Evolutionary conservation across 805 yeast species (phyloP).

Genomic region (Starmerella apicola): DNA sequence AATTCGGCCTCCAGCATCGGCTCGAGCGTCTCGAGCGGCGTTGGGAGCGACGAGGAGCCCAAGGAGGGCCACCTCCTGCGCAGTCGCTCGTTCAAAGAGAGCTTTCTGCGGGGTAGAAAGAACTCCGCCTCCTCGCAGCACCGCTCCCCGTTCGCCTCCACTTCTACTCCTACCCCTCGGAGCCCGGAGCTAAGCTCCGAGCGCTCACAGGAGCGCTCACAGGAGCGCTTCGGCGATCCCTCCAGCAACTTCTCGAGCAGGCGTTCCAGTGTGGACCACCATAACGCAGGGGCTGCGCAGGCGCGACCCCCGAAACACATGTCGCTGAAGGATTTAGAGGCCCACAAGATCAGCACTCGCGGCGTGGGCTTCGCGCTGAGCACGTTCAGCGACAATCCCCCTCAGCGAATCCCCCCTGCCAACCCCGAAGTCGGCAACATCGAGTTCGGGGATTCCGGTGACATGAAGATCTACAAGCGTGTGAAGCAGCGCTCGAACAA

Average conservation of each 20-base stretch:
- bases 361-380: constrained; percentile 52
- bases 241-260: background rate
- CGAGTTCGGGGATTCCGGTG: constrained; percentile 26
- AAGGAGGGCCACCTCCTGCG: background rate
- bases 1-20: constrained; percentile 4
- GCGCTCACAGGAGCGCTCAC: background rate
- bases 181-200: background rate
- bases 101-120: background rate
- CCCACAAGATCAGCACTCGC: constrained; percentile 9
- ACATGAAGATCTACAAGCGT: constrained; percentile 13
- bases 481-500: constrained; percentile 2
- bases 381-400: constrained; percentile 66
- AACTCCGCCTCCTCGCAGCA: background rate
- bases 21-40: background rate
- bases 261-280: too few relatives aligned
- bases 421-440: constrained; percentile 72
- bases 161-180: background rate
- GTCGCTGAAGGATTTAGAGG: constrained; percentile 8
- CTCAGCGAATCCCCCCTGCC: constrained; percentile 86
- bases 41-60: background rate
- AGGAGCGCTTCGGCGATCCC: background rate
- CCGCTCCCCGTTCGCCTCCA: background rate
- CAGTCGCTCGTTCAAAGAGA: background rate
- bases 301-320: background rate
- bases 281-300: too few relatives aligned